Conservation (phyloP, 179 eudicot genomes). For the Drosera spatulata region DNA sequence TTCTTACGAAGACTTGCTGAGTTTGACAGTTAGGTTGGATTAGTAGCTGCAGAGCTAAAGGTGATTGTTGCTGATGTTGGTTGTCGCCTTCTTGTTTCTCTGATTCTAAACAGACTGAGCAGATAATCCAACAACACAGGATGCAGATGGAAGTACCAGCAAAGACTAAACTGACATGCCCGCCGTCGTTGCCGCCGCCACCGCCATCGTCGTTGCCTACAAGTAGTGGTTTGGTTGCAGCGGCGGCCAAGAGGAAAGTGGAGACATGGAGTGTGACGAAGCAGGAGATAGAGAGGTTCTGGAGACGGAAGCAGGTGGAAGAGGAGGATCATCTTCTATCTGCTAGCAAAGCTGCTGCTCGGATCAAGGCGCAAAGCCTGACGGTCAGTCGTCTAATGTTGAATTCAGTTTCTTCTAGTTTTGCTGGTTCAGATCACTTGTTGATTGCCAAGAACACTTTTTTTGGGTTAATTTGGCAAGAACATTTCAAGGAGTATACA, state of each 20-base stretch:
- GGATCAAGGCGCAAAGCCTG: conserved; percentile 42
- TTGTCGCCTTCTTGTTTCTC: not conserved
- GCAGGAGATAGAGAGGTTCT: conserved; percentile 56
- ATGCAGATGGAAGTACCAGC: not conserved
- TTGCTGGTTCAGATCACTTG: not conserved
- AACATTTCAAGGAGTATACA: too few species aligned
- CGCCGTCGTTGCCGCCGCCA: conserved; percentile 8
- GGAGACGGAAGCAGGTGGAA: conserved; percentile 45
- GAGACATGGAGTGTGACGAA: conserved; percentile 35
- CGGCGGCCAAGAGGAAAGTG: not conserved
- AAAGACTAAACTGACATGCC: not conserved
- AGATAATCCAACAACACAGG: not conserved
- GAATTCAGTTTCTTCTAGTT: not conserved
- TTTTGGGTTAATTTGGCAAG: too few species aligned
- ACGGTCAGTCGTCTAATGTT: conserved; percentile 20
- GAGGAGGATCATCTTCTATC: conserved; percentile 71
- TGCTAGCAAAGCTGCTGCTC: conserved; percentile 77
- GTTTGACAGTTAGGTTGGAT: conserved; percentile 3
- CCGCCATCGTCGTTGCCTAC: conserved; percentile 1
- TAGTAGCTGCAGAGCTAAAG: not conserved
- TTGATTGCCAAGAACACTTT: not conserved
- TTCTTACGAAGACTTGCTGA: not conserved
- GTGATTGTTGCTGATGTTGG: not conserved
- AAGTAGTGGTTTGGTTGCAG: not conserved
- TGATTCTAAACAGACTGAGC: not conserved